Evolutionary conservation across 2,329 filamentous ascomycete species (phyloP).

Genomic region (Colletotrichum horii): DNA sequence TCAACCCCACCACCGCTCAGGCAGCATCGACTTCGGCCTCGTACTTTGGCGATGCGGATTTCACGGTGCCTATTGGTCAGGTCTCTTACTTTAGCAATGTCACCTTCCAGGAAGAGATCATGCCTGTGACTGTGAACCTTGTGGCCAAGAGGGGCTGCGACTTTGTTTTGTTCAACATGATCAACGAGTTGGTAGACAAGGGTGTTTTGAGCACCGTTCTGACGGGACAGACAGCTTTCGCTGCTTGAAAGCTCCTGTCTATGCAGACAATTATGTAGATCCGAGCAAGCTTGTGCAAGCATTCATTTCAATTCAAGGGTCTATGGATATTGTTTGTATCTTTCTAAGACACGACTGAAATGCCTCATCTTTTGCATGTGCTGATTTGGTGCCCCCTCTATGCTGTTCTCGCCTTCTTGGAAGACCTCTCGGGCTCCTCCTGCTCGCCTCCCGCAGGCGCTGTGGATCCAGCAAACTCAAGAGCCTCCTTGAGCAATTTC

Average conservation of each 20-base stretch:
- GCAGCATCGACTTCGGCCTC: constrained; percentile 24
- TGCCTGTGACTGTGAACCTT: constrained; percentile 46
- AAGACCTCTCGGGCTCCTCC: constrained; percentile 31
- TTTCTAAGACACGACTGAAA: background rate
- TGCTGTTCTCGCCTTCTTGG: constrained; percentile 32
- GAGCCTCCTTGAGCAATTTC: constrained; percentile 62
- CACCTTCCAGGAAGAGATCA: constrained; percentile 41
- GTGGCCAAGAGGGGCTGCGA: constrained; percentile 48
- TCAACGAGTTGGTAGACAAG: constrained; percentile 41
- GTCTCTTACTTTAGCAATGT: constrained; percentile 42
- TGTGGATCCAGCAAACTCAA: constrained; percentile 30
- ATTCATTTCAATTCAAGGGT: background rate
- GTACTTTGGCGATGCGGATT: constrained; percentile 38
- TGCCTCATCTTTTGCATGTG: background rate
- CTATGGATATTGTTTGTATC: background rate
- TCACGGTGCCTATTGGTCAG: constrained; percentile 47
- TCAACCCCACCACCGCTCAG: constrained; percentile 27
- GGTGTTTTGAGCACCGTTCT: constrained; percentile 41
- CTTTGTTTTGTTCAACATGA: constrained; percentile 44
- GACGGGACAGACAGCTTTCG: constrained; percentile 29
- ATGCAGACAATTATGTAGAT: background rate
- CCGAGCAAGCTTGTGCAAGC: background rate
- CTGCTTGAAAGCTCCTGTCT: accelerated
- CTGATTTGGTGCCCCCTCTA: background rate
- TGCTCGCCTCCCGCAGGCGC: constrained; percentile 18